Evolutionary conservation across 2,329 filamentous ascomycete species (phyloP), one percentile per base, ranked within the genome.

Genomic region (Monilinia laxa): DNA sequence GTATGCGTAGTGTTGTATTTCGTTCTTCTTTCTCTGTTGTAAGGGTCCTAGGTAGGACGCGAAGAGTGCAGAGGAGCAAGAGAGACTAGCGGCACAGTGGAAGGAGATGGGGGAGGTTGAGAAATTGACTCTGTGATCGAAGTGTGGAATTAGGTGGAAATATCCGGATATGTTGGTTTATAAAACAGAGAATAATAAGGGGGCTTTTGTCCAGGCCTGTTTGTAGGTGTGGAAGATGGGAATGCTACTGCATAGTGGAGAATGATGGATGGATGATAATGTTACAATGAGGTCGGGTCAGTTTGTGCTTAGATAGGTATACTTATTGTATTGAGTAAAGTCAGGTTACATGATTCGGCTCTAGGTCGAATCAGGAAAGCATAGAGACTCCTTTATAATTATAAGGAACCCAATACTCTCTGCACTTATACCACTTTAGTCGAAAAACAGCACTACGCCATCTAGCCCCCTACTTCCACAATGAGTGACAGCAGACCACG

Each of bases 131-230:
- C 12, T 49, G 56, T 71, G 71, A 69, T 62, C 69, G 42, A 71
- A 71, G 55, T 72, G 70, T 2, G 70, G 71, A 0, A 69, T 72
- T 40, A 68, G 67, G 51, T 71, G 69, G 70, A 71, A 71, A 62
- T 71, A 72, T 68, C 71, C 71, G 0, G 68, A 70, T 51, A 42
- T 71, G 42, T 20, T 72, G n/a, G 70, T 69, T 3, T 60, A 67
- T 12, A 70, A 68, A 58, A 69, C 71, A 6, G 70, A 69, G 64
- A n/a, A 68, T 11, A 68, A 65, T 57, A 71, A 71, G 66, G 69
- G 70, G 23, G 64, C 71, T 47, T 67, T 70, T 28, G 68, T 68
- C 52, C 42, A 49, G 20, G 57, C 42, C 6, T 60, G 57, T 60
- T 60, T 60, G 57, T 60, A 60, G 52, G 23, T 28, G 10, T 45